phyloP scores from a whole-genome alignment of 2,329 filamentous ascomycete species.

The Purpureocillium takamizusanense region DNA sequence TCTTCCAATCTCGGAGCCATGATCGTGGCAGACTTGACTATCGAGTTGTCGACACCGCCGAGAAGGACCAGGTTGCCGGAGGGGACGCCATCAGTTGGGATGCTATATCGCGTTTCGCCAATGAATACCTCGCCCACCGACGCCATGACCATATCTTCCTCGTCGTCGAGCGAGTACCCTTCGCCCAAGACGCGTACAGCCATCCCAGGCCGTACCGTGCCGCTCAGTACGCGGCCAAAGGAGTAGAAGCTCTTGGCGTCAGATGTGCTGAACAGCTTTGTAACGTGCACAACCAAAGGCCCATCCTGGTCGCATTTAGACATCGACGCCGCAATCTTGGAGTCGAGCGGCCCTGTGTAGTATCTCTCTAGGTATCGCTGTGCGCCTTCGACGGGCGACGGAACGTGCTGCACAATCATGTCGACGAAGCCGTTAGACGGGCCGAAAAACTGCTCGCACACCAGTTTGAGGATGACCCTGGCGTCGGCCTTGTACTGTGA shows the following conservation, averaged over 20 bases:
- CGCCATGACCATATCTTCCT: conserved; percentile 90
- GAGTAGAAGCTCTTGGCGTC: conserved; percentile 90
- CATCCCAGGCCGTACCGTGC: conserved; percentile 72
- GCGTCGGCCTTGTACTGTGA: conserved; percentile 88
- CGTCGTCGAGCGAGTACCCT: conserved; percentile 90
- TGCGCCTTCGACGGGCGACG: conserved; percentile 74
- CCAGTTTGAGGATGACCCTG: conserved; percentile 76
- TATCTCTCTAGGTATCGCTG: conserved; percentile 71
- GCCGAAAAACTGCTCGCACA: conserved; percentile 94
- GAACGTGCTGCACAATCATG: conserved; percentile 85
- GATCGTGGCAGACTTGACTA: conserved; percentile 93
- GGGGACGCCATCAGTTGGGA: conserved; percentile 83
- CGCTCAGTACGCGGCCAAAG: conserved; percentile 87
- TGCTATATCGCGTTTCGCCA: conserved; percentile 85
- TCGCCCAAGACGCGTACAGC: conserved; percentile 89
- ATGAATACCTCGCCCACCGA: conserved; percentile 84
- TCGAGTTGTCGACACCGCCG: conserved; percentile 90
- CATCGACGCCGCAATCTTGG: conserved; percentile 73
- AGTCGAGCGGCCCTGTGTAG: conserved; percentile 85
- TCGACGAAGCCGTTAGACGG: conserved; percentile 85
- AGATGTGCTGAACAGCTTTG: conserved; percentile 82
- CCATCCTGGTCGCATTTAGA: conserved; percentile 78
- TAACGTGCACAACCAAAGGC: conserved; percentile 82
- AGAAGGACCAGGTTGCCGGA: conserved; percentile 92
- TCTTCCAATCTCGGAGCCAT: conserved; percentile 73